Percentiles rank a stretch among this genome's conserved stretches.
Evolutionary conservation across 805 yeast genomes (phyloP).

Genomic region (Spathaspora sp.): DNA sequence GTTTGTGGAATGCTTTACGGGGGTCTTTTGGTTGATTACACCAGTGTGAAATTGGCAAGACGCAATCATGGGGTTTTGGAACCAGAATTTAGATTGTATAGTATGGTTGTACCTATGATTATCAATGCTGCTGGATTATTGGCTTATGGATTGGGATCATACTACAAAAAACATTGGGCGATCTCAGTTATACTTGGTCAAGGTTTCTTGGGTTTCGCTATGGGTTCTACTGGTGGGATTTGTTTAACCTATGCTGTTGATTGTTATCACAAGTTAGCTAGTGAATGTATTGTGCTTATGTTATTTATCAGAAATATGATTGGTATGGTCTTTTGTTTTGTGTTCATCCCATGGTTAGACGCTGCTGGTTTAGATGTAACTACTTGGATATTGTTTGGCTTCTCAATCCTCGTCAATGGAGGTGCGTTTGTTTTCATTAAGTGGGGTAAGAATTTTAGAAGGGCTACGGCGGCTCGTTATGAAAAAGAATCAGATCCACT

Average conservation of each 20-base stretch:
- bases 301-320: slow-evolving; percentile 31
- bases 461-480: slow-evolving; percentile 23
- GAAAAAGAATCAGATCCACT: slow-evolving; percentile 14
- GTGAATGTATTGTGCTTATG: slow-evolving; percentile 38
- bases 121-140: slow-evolving; percentile 42
- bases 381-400: slow-evolving; percentile 42
- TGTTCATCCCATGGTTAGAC: slow-evolving; percentile 44
- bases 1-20: slow-evolving; percentile 44
- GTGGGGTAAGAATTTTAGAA: slow-evolving; percentile 41
- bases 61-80: slow-evolving; percentile 44
- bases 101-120: slow-evolving; percentile 36
- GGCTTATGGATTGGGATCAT: slow-evolving; percentile 42
- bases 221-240: slow-evolving; percentile 44
- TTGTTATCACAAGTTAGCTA: slow-evolving; percentile 40
- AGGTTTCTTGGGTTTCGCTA: slow-evolving; percentile 43
- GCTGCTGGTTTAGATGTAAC: slow-evolving; percentile 34
- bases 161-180: slow-evolving; percentile 37
- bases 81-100: slow-evolving; percentile 46
- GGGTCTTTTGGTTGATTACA: slow-evolving; percentile 41
- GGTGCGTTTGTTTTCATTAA: slow-evolving; percentile 32
- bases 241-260: slow-evolving; percentile 44
- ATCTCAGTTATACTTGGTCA: slow-evolving; percentile 43
- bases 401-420: slow-evolving; percentile 41
- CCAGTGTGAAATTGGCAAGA: slow-evolving; percentile 30
- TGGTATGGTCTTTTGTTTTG: slow-evolving; percentile 47